phyloP scores from a whole-genome alignment of 139 green algal species.

The Chlorella sp. region DNA sequence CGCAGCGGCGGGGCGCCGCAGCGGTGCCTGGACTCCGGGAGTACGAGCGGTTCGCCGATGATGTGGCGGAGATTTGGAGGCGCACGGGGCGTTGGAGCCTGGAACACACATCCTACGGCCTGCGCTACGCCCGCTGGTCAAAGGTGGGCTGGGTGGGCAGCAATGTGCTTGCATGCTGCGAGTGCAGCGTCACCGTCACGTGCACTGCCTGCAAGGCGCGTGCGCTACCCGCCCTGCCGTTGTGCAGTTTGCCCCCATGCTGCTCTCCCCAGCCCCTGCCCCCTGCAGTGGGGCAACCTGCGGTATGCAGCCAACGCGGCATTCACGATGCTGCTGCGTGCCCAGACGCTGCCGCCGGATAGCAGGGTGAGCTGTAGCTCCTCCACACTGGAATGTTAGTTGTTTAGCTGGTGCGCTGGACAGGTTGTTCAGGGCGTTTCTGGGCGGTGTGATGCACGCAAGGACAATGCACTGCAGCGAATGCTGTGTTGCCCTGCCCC shows the following conservation, averaged over 20 bases:
- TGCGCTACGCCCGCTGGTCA: constrained; percentile 22
- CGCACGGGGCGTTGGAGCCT: constrained; percentile 25
- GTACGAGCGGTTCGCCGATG: neutral
- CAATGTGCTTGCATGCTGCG: neutral
- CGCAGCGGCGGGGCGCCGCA: too few species aligned
- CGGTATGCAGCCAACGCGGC: neutral
- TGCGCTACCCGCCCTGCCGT: too few species aligned
- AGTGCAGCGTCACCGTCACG: too few species aligned
- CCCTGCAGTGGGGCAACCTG: constrained; percentile 41
- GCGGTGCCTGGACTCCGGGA: too few species aligned
- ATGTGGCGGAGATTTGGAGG: neutral
- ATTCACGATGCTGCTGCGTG: constrained; percentile 22
- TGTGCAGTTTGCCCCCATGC: too few species aligned
- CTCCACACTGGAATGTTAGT: neutral
- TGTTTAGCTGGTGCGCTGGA: neutral
- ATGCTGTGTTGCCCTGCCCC: neutral
- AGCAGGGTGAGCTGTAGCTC: neutral
- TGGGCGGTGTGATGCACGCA: too few species aligned
- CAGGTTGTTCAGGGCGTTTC: too few species aligned
- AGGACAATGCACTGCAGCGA: neutral
- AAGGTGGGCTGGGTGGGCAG: neutral
- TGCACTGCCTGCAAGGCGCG: too few species aligned
- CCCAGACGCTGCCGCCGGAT: neutral
- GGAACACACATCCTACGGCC: constrained; percentile 8
- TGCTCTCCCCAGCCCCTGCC: too few species aligned